A percentile compares a stretch with the other conserved stretches of the same genome.
Conservation (phyloP, 164 flowering plant species). For the Nymphaea colorata region DNA sequence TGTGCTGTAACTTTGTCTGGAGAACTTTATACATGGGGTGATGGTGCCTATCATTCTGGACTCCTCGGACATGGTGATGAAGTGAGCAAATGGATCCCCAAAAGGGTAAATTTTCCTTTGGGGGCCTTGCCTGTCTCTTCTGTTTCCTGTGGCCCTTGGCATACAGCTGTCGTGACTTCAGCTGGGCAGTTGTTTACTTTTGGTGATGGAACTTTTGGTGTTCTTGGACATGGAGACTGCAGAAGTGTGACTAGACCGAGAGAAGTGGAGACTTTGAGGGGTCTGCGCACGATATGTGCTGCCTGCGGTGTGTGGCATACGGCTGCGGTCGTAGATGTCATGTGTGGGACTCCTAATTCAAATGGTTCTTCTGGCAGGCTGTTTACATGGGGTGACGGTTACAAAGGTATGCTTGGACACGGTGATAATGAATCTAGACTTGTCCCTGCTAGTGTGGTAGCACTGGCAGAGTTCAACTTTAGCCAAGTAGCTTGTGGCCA, state of each 20-base stretch:
- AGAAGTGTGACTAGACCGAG: constrained; percentile 39
- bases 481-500: constrained; percentile 76
- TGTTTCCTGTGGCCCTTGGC: constrained; percentile 95
- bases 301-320: constrained; percentile 98
- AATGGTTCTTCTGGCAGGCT: constrained; percentile 41
- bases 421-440: constrained; percentile 62
- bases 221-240: constrained; percentile 81
- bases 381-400: constrained; percentile 97
- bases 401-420: constrained; percentile 77
- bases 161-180: constrained; percentile 74
- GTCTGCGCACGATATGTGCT: constrained; percentile 47
- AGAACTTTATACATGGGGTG: constrained; percentile 94
- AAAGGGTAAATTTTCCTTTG: constrained; percentile 48
- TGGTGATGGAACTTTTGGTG: constrained; percentile 98
- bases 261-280: constrained; percentile 67
- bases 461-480: constrained; percentile 40
- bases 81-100: constrained; percentile 80
- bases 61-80: constrained; percentile 81
- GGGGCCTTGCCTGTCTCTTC: constrained; percentile 58
- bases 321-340: constrained; percentile 67
- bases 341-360: constrained; percentile 17
- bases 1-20: constrained; percentile 81
- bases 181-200: constrained; percentile 81
- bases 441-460: constrained; percentile 45
- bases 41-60: constrained; percentile 50